Conservation (phyloP, 495 filamentous ascomycete species). For the Penicillium odoratum region DNA sequence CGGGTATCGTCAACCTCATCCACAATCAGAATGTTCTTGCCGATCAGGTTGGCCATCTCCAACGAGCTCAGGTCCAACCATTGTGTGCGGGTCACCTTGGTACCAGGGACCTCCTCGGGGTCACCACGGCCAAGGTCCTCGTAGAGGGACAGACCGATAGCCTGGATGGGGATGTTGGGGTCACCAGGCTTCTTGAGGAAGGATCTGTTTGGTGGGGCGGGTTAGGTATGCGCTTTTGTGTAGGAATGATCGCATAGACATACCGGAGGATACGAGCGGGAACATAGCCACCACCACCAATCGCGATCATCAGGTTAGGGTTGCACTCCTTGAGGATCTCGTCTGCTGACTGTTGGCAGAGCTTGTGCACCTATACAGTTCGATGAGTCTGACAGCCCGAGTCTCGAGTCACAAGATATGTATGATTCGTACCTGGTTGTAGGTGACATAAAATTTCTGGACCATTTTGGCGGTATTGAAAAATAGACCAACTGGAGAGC, state of each 20-base stretch:
- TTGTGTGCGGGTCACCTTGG: slow-evolving; percentile 95
- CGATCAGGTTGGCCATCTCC: slow-evolving; percentile 88
- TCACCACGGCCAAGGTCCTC: slow-evolving; percentile 69
- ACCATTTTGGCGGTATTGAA: slow-evolving; percentile 60
- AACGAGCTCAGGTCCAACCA: slow-evolving; percentile 92
- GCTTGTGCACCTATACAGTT: slow-evolving; percentile 79
- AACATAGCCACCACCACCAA: slow-evolving; percentile 96
- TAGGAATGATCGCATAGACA: slow-evolving; percentile 6
- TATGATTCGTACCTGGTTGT: slow-evolving; percentile 71
- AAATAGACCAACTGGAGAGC: background rate
- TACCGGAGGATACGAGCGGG: slow-evolving; percentile 93
- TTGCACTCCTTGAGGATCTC: slow-evolving; percentile 79
- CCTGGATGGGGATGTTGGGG: slow-evolving; percentile 98
- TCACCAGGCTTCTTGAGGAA: slow-evolving; percentile 89
- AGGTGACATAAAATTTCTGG: slow-evolving; percentile 90
- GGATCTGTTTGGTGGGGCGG: slow-evolving; percentile 49
- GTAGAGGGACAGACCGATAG: slow-evolving; percentile 96
- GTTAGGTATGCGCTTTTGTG: slow-evolving; percentile 7
- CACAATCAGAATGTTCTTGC: slow-evolving; percentile 96
- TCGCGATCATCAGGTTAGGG: slow-evolving; percentile 97
- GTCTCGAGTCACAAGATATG: too few relatives aligned
- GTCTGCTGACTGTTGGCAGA: slow-evolving; percentile 82
- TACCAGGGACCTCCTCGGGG: slow-evolving; percentile 73
- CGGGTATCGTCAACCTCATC: slow-evolving; percentile 99
- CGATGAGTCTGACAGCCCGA: slow-evolving; percentile 2